phyloP scores from a whole-genome alignment of 345 rosid species.

The Populus alba region DNA sequence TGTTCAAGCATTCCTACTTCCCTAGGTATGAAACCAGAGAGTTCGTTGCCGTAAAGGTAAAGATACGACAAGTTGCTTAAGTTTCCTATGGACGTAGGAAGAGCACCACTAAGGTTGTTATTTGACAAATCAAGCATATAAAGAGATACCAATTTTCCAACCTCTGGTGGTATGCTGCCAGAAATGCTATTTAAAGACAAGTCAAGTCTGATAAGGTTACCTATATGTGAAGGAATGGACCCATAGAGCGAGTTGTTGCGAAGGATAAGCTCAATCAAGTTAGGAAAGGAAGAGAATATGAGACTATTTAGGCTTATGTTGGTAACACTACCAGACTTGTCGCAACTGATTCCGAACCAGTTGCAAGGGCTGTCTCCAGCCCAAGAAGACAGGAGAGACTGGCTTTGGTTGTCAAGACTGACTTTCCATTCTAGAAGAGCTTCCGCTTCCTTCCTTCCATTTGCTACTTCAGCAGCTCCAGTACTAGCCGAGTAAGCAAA shows the following conservation, averaged over 20 bases:
- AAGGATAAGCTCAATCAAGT: neutral
- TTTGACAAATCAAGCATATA: rapidly evolving
- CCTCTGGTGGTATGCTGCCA: too few species aligned
- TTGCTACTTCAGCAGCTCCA: neutral
- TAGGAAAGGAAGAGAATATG: slow-evolving; percentile 16
- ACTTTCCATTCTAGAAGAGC: slow-evolving; percentile 28
- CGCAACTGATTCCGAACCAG: slow-evolving; percentile 16
- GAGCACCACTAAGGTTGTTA: neutral
- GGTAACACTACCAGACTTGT: neutral
- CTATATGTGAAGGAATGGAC: slow-evolving; percentile 11
- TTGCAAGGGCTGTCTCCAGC: slow-evolving; percentile 4
- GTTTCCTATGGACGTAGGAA: neutral
- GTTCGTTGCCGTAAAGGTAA: neutral
- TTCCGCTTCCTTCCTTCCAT: neutral
- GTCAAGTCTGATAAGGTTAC: neutral
- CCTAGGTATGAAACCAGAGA: too few species aligned
- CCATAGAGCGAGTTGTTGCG: slow-evolving; percentile 11
- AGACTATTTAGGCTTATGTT: slow-evolving; percentile 11
- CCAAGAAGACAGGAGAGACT: slow-evolving; percentile 7
- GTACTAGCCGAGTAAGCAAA: slow-evolving; percentile 1
- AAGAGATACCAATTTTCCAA: too few species aligned
- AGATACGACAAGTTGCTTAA: neutral
- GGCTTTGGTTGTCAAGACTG: slow-evolving; percentile 11
- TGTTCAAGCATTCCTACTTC: too few species aligned
- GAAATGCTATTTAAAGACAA: too few species aligned